A percentile compares a stretch with the other conserved stretches of the same genome.
These are phyloP conservation scores for Globisporangium recalcitrans DNA, from an alignment of 352 stramenopile species.

Conservation along the genomic window DNA sequence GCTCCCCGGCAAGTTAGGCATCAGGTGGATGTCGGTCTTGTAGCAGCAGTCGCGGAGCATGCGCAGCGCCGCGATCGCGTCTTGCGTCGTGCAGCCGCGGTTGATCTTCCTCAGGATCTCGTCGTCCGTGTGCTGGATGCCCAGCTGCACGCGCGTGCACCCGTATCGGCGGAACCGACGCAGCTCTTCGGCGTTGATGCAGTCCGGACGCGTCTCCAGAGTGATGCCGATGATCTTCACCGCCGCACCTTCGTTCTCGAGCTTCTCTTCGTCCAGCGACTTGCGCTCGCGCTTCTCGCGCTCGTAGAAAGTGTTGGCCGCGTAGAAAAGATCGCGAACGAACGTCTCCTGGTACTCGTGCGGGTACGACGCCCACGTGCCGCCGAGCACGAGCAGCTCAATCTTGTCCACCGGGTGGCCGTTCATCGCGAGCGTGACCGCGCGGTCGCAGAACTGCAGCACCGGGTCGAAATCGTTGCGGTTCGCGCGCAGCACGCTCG, in stretches of 20 bases:
- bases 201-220: conserved; percentile 88
- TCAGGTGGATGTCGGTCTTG: conserved; percentile 92
- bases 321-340: conserved; percentile 91
- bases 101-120: conserved; percentile 90
- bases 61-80: conserved; percentile 69
- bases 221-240: conserved; percentile 91
- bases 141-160: conserved; percentile 86
- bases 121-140: conserved; percentile 91
- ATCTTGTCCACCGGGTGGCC: conserved; percentile 92
- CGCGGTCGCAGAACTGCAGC: conserved; percentile 89
- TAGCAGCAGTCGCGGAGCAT: conserved; percentile 91
- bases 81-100: conserved; percentile 72
- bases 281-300: conserved; percentile 56
- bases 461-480: conserved; percentile 90
- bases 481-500: conserved; percentile 89
- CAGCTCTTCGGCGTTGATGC: conserved; percentile 86
- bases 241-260: conserved; percentile 75
- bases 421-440: conserved; percentile 88
- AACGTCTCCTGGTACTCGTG: conserved; percentile 89
- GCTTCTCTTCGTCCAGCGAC: conserved; percentile 85
- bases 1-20: conserved; percentile 89
- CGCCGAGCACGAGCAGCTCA: conserved; percentile 87
- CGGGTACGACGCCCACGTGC: conserved; percentile 91
- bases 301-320: conserved; percentile 89
- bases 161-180: conserved; percentile 78